Conservation (phyloP, 176 grass and related monocot genomes). For the Hsuehochloa calcarea region DNA sequence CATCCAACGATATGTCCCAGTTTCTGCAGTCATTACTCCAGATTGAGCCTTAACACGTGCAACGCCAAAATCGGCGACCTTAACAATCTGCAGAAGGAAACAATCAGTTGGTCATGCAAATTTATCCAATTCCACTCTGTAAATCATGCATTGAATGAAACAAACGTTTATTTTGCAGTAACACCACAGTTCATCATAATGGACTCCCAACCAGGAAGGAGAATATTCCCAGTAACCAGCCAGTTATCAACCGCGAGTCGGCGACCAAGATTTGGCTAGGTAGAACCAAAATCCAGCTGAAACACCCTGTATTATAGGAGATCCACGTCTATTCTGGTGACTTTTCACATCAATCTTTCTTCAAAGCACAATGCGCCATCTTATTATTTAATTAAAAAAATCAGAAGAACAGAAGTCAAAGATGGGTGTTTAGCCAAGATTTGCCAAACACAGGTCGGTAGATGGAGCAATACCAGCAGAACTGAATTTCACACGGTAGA, state of each 20-base stretch:
- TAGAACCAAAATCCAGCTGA: constrained; percentile 1
- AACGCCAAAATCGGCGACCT: constrained; percentile 99
- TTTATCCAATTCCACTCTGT: background rate
- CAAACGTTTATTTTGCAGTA: background rate
- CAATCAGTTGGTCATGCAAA: background rate
- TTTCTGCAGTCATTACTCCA: constrained; percentile 99
- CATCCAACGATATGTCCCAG: constrained; percentile 99
- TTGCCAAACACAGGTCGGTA: background rate
- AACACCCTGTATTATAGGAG: background rate
- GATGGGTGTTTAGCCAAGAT: background rate
- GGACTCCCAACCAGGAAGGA: constrained; percentile 7
- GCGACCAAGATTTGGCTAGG: background rate
- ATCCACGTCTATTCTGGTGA: background rate
- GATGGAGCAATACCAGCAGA: background rate
- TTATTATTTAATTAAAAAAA: background rate
- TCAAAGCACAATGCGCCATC: background rate
- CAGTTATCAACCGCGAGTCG: background rate
- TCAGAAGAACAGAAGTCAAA: background rate
- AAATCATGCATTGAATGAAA: background rate
- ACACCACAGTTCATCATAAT: constrained; percentile 10
- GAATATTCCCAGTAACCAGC: background rate
- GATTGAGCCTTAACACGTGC: constrained; percentile 93
- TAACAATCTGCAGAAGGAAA: constrained; percentile 61
- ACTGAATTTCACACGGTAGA: background rate
- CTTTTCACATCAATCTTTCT: background rate